Conservation (phyloP, 2,329 filamentous ascomycete species). For the Cercospora brassicicola region DNA sequence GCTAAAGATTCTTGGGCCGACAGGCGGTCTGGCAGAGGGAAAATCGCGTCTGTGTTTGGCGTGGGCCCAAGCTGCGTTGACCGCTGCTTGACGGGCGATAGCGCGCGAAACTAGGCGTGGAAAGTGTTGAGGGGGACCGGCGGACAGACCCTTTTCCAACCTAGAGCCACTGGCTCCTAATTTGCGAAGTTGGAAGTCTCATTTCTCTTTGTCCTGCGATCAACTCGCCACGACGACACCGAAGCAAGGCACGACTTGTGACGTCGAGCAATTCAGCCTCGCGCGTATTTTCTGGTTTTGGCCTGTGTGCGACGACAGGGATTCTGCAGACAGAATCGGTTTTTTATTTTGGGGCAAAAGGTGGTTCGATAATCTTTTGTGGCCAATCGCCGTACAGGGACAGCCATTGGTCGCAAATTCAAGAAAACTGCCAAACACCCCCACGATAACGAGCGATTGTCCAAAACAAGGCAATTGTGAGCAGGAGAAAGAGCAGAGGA, state of each 20-base stretch:
- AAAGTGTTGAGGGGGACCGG: not conserved
- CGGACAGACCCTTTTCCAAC: not conserved
- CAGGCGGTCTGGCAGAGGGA: not conserved
- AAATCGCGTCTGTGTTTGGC: not conserved
- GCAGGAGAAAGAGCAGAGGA: not conserved
- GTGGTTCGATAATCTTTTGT: slow-evolving; percentile 5
- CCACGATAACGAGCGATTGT: not conserved
- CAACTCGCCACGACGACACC: not conserved
- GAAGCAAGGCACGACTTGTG: not conserved
- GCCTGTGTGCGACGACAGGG: not conserved
- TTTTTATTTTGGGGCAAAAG: not conserved
- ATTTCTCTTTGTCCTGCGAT: not conserved
- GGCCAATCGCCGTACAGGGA: not conserved
- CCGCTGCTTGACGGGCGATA: not conserved
- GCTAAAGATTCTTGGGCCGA: not conserved
- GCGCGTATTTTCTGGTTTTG: not conserved
- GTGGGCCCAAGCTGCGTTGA: not conserved
- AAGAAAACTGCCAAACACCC: not conserved
- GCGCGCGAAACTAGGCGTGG: not conserved
- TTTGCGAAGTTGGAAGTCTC: not conserved
- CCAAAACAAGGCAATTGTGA: not conserved
- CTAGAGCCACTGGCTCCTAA: not conserved
- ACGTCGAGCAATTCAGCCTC: not conserved
- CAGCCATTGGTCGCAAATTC: not conserved
- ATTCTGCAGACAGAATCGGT: not conserved